These are phyloP conservation scores for Ormosia semicastrata DNA, from an alignment of 306 rosid species.

Conservation along the genomic window DNA sequence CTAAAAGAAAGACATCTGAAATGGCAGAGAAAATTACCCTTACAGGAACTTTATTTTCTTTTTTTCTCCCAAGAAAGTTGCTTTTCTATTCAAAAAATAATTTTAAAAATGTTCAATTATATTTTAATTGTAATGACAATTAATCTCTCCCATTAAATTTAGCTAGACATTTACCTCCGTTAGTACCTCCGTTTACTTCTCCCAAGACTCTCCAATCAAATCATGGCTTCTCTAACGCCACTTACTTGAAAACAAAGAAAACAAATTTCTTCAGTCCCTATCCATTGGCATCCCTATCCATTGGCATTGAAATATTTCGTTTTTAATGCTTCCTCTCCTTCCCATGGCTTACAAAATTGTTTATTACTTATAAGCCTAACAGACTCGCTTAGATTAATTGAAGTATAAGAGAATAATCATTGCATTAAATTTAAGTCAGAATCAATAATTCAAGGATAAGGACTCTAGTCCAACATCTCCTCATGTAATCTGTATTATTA, in stretches of 20 bases:
- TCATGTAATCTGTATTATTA: not conserved
- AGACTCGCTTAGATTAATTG: not conserved
- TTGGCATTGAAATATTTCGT: not conserved
- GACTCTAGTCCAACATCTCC: not conserved
- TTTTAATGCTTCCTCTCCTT: not conserved
- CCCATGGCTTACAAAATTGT: not conserved
- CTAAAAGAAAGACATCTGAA: not conserved
- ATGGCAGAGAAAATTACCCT: not conserved
- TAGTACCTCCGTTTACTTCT: not conserved
- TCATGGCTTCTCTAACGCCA: not conserved
- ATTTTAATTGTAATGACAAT: not conserved
- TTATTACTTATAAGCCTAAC: not conserved
- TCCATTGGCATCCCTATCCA: not conserved
- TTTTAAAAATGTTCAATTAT: not conserved
- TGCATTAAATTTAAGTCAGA: not conserved
- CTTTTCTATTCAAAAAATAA: not conserved
- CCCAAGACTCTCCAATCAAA: not conserved
- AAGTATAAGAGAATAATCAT: conserved; percentile 5
- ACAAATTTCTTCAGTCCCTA: not conserved
- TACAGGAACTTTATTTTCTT: not conserved
- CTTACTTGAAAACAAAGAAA: not conserved
- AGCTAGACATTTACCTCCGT: not conserved
- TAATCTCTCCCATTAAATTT: not conserved
- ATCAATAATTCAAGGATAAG: conserved; percentile 17
- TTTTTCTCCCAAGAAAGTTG: not conserved